Evolutionary conservation across 768 basidiomycete genomes (phyloP).

Genomic region (Panus rudis): DNA sequence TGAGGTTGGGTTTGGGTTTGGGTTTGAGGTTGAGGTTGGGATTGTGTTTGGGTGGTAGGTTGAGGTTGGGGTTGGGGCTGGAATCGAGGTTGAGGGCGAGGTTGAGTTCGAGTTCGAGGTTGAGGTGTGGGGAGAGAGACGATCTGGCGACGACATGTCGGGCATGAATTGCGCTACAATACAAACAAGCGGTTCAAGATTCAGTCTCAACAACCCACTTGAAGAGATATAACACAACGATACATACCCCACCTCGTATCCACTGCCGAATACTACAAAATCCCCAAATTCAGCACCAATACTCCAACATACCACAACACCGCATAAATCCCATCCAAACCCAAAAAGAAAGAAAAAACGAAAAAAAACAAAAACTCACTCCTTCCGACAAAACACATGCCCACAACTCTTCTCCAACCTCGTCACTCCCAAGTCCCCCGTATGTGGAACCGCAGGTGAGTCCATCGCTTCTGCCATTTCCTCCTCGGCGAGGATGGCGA

Average conservation of each 20-base stretch:
- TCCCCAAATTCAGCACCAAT: background rate
- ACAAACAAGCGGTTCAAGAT: background rate
- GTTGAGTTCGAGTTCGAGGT: too few species aligned
- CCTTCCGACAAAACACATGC: constrained; percentile 77
- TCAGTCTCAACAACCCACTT: background rate
- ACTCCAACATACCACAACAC: too few species aligned
- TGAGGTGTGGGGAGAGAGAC: constrained; percentile 8
- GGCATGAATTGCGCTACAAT: constrained; percentile 18
- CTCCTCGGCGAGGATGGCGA: constrained; percentile 66
- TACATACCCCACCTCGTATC: constrained; percentile 46
- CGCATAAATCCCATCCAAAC: background rate
- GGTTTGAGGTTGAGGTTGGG: too few species aligned
- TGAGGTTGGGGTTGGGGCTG: too few species aligned
- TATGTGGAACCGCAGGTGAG: constrained; percentile 65
- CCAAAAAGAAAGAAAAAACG: constrained; percentile 4
- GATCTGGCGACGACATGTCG: constrained; percentile 19
- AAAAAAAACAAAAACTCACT: constrained; percentile 41
- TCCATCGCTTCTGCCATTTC: constrained; percentile 72
- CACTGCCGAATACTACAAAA: constrained; percentile 52
- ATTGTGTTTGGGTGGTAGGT: too few species aligned
- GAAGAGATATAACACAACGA: background rate
- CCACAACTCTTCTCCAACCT: constrained; percentile 35
- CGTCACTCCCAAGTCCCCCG: constrained; percentile 67
- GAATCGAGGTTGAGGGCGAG: too few species aligned
- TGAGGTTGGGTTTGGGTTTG: too few species aligned